Evolutionary conservation across 805 yeast species (phyloP), one percentile per base, ranked within the genome.

Genomic region (Lachancea lanzarotensis): DNA sequence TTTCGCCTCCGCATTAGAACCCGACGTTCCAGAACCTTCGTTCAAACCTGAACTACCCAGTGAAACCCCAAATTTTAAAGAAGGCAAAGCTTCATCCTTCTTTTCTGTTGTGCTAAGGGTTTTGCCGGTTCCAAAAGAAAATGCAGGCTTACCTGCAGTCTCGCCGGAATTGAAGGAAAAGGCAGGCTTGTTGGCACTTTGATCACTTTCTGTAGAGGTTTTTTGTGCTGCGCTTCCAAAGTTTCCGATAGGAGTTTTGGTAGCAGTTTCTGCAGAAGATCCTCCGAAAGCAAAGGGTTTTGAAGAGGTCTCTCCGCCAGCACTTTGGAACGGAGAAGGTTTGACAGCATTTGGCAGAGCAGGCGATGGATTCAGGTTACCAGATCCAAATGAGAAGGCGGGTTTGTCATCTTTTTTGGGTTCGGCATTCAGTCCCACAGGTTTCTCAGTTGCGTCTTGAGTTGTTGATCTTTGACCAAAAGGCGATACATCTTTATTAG

Each of bases 111-210:
- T 22, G 4, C 25, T 8, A 6, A 22, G 25, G 8, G 25, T 22
- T 22, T 22, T 48, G 51, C 35, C 35, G 4, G 56, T 39, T 10
- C 54, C 55, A 40, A 53, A 57, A 10, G 52, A 46, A 38, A 58
- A 54, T 8, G 49, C 44, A 25, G 60, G 49, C 16, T 45, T 44
- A 12, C 52, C 45, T 36, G 48, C 51, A 13, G 49, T 33, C 29
- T 43, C 20, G 49, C 35, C 8, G 16, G 20, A 48, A 35, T 51
- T 53, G 39, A 57, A 53, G 19, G 54, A 43, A 17, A 56, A 48
- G 2, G 51, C 42, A 13, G 64, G 52, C 36, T 52, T 49, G 9
- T 42, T 38, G 22, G 33, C 44, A 39, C 38, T 40, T 13, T 46
- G 45, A 9, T 40, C 43, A 22, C 8, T 22, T 6, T 8, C 25